Conservation (phyloP, 345 rosid genomes). For the Rhodamnia argentea region DNA sequence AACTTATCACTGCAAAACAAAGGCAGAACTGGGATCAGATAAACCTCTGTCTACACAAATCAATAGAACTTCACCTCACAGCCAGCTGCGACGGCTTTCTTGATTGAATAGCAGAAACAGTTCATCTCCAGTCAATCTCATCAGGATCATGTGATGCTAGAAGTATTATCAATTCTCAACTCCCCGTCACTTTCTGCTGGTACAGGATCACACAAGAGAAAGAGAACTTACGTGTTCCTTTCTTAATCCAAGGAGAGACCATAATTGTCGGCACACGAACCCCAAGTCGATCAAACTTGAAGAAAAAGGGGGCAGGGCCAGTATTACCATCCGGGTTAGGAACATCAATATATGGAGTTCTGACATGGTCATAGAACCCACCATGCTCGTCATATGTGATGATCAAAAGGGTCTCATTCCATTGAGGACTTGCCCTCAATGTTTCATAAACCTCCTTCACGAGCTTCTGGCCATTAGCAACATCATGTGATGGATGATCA, state of each 20-base stretch:
- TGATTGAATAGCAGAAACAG: not conserved
- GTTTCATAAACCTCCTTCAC: conserved; percentile 91
- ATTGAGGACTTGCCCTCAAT: conserved; percentile 80
- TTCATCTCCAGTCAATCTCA: not conserved
- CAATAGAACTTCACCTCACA: not conserved
- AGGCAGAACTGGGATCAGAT: not conserved
- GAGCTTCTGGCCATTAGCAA: conserved; percentile 79
- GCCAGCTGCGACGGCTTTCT: not conserved
- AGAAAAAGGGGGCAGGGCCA: conserved; percentile 92
- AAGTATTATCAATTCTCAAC: not conserved
- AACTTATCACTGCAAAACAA: conserved; percentile 44
- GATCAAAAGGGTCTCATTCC: conserved; percentile 82
- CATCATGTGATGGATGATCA: conserved; percentile 95
- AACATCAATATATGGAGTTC: conserved; percentile 64
- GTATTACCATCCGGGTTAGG: conserved; percentile 93
- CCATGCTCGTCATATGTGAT: conserved; percentile 97
- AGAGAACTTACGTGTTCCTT: conserved; percentile 62
- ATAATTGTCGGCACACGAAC: conserved; percentile 92
- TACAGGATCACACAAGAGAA: not conserved
- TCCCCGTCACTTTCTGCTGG: rapidly evolving
- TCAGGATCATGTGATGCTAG: not conserved
- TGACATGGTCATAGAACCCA: conserved; percentile 88
- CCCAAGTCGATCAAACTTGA: conserved; percentile 90
- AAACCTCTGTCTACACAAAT: not conserved
- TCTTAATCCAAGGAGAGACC: conserved; percentile 97